Evolutionary conservation across 441 rosid genomes (phyloP), one percentile per base, ranked within the genome.

Genomic region (Capsella rubella): DNA sequence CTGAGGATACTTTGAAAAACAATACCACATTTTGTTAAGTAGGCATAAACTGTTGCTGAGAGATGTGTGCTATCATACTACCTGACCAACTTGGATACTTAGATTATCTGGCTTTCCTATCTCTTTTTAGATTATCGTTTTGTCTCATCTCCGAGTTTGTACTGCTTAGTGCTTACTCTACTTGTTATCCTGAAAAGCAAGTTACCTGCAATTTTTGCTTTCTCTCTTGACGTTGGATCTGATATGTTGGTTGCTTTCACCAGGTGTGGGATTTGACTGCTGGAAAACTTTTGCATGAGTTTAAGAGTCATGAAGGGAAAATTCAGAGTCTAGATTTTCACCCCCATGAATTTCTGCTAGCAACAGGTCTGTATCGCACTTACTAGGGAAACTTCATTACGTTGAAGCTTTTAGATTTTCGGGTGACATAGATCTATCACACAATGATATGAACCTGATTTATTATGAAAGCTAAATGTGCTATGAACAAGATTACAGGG

Each of bases 251-350:
- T 50, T 71, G 49, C 70, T 13, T 71, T 63, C 21, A 65, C 75
- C 74, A 96, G 99, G 86, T 93, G 14, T 96, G 99, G 99, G 99
- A 96, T 82, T 87, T 96, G 85, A 96, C 99, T 71, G 99, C 99
- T 79, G 99, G 99, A 77, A 96, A 96, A 84, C 81, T 96, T 74
- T 75, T 96, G 88, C 98, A 93, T 57, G 98, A 96, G 78, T 96
- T 96, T 79, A 96, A 93, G 85, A 71, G 71, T 76, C 98, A 93
- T 71, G 99, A 93, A 78, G 98, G 99, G 73, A 90, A 89, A 80
- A 79, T 96, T 81, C 93, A 91, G 82, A 85, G 96, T 86, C 83
- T 96, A 80, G 98, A 96, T 87, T 93, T 93, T 72, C 99, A 96
- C 85, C 99, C 99, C 54, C 89, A 90, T 16, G 98, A 96, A 73